These are phyloP conservation scores for Acmispon strigosus DNA, from an alignment of 306 rosid genomes.

Conservation along the genomic window DNA sequence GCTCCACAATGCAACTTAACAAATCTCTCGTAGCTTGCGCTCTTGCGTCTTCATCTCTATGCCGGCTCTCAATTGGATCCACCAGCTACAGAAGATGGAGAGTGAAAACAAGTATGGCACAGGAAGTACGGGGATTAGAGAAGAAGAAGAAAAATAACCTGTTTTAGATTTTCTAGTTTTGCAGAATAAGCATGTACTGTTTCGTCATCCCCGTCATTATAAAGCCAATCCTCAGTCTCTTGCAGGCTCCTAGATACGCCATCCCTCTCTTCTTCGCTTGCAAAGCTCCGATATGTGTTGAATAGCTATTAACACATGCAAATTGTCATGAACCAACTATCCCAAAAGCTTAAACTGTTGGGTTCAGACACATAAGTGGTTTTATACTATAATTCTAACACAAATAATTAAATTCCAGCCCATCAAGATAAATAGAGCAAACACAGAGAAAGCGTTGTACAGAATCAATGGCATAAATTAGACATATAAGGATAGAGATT, in stretches of 20 bases:
- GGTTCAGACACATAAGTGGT: too few relatives aligned
- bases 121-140: slow-evolving; percentile 2
- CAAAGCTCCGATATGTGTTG: slow-evolving; percentile 53
- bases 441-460: background rate
- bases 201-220: slow-evolving; percentile 77
- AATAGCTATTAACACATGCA: slow-evolving; percentile 52
- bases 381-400: too few relatives aligned
- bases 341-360: too few relatives aligned
- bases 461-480: background rate
- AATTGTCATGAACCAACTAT: too few relatives aligned
- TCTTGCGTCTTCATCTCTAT: slow-evolving; percentile 62
- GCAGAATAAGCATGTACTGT: slow-evolving; percentile 60
- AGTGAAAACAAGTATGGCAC: slow-evolving; percentile 5
- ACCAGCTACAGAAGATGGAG: slow-evolving; percentile 42
- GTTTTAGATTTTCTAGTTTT: slow-evolving; percentile 66
- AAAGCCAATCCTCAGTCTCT: slow-evolving; percentile 80
- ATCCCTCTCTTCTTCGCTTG: slow-evolving; percentile 63
- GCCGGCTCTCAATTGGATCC: slow-evolving; percentile 68
- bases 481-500: background rate
- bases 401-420: slow-evolving; percentile 9
- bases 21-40: slow-evolving; percentile 48
- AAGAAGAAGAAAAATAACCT: slow-evolving; percentile 39
- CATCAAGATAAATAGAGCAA: background rate
- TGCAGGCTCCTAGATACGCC: slow-evolving; percentile 56
- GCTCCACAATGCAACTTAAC: slow-evolving; percentile 32